Percentiles rank a stretch among this genome's conserved stretches.
These are phyloP conservation scores for Arctium lappa DNA, from an alignment of 129 eudicot genomes.

Conservation along the genomic window DNA sequence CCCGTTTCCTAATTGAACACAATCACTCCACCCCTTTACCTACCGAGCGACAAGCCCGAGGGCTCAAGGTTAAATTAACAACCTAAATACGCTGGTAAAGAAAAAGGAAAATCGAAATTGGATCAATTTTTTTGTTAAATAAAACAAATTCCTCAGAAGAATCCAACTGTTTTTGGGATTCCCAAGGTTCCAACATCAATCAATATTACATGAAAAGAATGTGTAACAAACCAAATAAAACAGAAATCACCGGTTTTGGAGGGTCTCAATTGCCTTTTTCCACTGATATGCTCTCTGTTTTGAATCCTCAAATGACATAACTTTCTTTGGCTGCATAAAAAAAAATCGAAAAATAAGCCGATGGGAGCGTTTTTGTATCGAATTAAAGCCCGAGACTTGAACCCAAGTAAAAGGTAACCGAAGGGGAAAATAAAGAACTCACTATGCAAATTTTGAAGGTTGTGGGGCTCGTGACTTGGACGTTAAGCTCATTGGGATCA, in stretches of 20 bases:
- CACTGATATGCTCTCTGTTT: constrained; percentile 91
- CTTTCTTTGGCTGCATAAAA: constrained; percentile 79
- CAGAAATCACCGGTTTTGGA: constrained; percentile 70
- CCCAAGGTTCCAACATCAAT: constrained; percentile 20
- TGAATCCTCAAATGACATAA: constrained; percentile 79
- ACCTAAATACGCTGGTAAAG: not conserved
- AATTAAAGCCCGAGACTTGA: not conserved
- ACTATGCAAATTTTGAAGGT: constrained; percentile 86
- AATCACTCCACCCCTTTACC: not conserved
- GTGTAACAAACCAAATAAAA: constrained; percentile 24
- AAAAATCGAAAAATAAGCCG: not conserved
- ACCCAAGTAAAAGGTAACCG: not conserved
- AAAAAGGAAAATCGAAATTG: constrained; percentile 4
- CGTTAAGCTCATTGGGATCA: constrained; percentile 79
- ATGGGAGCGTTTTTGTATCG: not conserved
- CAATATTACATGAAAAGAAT: constrained; percentile 51
- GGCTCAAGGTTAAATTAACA: constrained; percentile 4
- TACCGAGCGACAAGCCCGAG: not conserved
- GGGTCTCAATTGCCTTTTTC: constrained; percentile 91
- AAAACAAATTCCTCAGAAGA: constrained; percentile 29
- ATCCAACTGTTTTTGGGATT: constrained; percentile 33
- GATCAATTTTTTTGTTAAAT: not conserved
- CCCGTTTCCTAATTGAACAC: not conserved
- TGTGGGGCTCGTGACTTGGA: constrained; percentile 81
- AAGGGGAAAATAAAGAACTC: constrained; percentile 29